Conservation (phyloP, 306 rosid genomes). For the Alnus rubra region DNA sequence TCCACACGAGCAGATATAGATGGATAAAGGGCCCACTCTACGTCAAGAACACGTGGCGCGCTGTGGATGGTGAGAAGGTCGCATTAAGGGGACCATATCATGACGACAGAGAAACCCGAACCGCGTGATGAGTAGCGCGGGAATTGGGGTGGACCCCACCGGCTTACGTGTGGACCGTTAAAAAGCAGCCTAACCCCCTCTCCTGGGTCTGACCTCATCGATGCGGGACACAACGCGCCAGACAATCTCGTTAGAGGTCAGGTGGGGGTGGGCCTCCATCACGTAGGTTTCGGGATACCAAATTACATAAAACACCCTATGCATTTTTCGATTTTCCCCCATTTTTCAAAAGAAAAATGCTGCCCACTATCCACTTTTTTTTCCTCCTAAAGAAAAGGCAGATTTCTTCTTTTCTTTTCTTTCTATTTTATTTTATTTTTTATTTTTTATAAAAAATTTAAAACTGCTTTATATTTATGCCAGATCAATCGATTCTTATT, state of each 20-base stretch:
- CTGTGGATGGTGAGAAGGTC: neutral
- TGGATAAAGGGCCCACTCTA: neutral
- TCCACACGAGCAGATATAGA: neutral
- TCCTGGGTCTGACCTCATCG: constrained; percentile 28
- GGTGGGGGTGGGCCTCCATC: neutral
- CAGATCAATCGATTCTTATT: too few species aligned
- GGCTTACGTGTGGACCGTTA: constrained; percentile 43
- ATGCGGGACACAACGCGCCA: neutral
- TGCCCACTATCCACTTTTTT: too few species aligned
- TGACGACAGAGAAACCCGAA: constrained; percentile 21
- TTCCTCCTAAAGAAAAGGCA: too few species aligned
- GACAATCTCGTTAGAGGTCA: constrained; percentile 10
- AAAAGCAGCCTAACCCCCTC: constrained; percentile 31
- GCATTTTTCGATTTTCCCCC: too few species aligned
- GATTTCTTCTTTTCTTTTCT: too few species aligned
- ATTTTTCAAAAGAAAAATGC: too few species aligned
- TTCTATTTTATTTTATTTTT: too few species aligned
- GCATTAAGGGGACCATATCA: neutral
- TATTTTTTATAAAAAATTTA: too few species aligned
- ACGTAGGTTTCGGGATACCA: neutral
- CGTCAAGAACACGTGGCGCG: constrained; percentile 7
- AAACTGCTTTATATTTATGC: too few species aligned
- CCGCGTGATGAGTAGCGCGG: constrained; percentile 1
- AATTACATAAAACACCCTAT: neutral
- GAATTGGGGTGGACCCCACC: constrained; percentile 17